Base-by-base conservation (phyloP, 2,329 filamentous ascomycete species). In the Phialophora chinensis region DNA sequence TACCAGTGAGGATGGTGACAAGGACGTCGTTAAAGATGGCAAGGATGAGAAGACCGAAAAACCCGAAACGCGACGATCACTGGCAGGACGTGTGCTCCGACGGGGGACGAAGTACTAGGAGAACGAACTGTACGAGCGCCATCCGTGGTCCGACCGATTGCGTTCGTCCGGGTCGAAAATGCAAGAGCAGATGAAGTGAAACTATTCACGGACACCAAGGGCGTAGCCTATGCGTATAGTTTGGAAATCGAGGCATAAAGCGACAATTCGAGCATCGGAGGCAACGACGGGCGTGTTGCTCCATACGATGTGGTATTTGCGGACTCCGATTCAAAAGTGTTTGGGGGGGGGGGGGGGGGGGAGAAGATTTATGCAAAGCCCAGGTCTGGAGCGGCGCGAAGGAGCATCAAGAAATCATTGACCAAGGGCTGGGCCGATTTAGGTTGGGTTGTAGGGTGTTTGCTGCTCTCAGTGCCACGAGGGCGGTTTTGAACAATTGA, bases 21-120 rank as follows among this genome's bases (percentile, higher is more conserved):
- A 63, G 20, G 62, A 65, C 4, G 62, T 59, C 4, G 62, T 59
- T 10, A 59, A 62, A 38, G 62, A 68, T 17, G 55, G 23, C 33
- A 65, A 65, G 25, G 62, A 68, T 11, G 66, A 55, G 27, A 68
- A 62, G 50, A 20, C 33, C 4, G 66, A 67, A 29, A 67, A 53
- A 20, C 50, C 47, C 12, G 66, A 65, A 47, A 53, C 66, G 20
- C 53, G 66, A 50, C 62, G 66, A 31, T 65, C 62, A 25, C 27
- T 65, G 27, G 59, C 53, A 44, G 66, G 62, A 29, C 66, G 66
- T 25, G 7, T 65, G 25, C 44, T 68, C 14, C 58, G 66, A 33
- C 54, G 66, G 11, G 62, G 66, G 23, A 62, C 57, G 49, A 49
- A 25, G 23, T 67, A 67, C 29, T 60, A 23, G 29, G 25, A 54